Percentiles rank a stretch among this genome's conserved stretches.
These are phyloP conservation scores for Lactarius hatsudake DNA, from an alignment of 768 basidiomycete species.

Conservation along the genomic window DNA sequence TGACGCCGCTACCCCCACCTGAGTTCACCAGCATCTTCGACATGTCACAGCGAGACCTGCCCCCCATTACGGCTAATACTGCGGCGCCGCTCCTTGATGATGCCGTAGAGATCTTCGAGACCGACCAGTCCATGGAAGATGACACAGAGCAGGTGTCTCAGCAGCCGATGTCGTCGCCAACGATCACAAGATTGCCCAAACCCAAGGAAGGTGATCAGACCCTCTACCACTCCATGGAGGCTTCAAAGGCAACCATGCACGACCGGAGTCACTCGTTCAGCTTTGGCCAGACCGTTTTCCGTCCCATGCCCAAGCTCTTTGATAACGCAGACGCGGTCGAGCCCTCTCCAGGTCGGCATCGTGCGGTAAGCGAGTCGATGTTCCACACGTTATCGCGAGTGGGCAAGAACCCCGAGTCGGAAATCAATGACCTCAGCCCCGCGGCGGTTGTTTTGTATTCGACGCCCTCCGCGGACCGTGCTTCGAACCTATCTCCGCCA, in stretches of 20 bases:
- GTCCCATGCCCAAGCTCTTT: constrained; percentile 40
- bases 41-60: constrained; percentile 53
- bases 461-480: constrained; percentile 24
- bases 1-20: constrained; percentile 43
- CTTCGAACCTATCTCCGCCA: constrained; percentile 23
- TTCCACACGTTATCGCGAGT: constrained; percentile 56
- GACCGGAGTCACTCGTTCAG: constrained; percentile 70
- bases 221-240: constrained; percentile 25
- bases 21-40: constrained; percentile 56
- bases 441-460: constrained; percentile 48
- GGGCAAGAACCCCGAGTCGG: constrained; percentile 48
- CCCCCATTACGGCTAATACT: constrained; percentile 40
- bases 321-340: background rate
- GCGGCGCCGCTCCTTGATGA: constrained; percentile 35
- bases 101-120: constrained; percentile 39
- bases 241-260: constrained; percentile 32
- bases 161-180: constrained; percentile 2
- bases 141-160: constrained; percentile 22
- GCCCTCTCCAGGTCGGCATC: constrained; percentile 39
- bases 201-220: constrained; percentile 14
- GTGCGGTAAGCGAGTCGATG: constrained; percentile 62
- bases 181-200: constrained; percentile 10
- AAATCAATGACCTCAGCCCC: constrained; percentile 60
- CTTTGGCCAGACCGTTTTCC: constrained; percentile 62
- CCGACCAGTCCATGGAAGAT: constrained; percentile 29